phyloP scores from a whole-genome alignment of 108 stramenopile genomes.

The Skeletonema marinoi region DNA sequence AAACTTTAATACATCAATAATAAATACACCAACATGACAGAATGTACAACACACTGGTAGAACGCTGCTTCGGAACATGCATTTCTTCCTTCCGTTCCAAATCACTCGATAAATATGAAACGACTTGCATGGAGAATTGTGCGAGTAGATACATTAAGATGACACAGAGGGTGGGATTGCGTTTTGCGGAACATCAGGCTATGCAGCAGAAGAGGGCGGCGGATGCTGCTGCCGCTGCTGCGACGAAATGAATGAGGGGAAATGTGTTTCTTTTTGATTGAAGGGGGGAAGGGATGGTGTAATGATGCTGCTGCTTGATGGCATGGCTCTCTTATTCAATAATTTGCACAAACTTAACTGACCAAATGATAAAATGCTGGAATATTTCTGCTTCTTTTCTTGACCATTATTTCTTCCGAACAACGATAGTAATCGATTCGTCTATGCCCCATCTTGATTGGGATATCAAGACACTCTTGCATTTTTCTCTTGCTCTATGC shows the following conservation, averaged over 20 bases:
- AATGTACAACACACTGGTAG: conserved; percentile 88
- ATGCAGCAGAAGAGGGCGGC: conserved; percentile 84
- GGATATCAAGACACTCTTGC: too few species aligned
- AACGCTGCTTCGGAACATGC: conserved; percentile 81
- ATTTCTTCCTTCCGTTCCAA: conserved; percentile 86
- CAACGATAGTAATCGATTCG: too few species aligned
- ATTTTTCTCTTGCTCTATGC: too few species aligned
- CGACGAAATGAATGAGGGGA: neutral
- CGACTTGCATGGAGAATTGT: conserved; percentile 66
- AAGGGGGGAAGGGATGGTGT: neutral
- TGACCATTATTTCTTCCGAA: too few species aligned
- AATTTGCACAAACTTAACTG: too few species aligned
- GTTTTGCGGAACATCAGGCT: conserved; percentile 91
- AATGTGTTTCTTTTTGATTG: too few species aligned
- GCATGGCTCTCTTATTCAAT: too few species aligned
- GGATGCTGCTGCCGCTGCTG: conserved; percentile 55
- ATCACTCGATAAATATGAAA: conserved; percentile 78
- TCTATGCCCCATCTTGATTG: too few species aligned
- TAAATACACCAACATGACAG: conserved; percentile 29
- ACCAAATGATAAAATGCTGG: too few species aligned
- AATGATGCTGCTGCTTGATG: neutral
- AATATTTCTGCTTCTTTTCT: too few species aligned
- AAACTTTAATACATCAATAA: neutral
- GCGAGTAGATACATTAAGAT: conserved; percentile 85
- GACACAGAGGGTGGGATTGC: conserved; percentile 87